These are phyloP conservation scores for Wickerhamomyces bovis DNA, from an alignment of 805 yeast species.

Conservation along the genomic window DNA sequence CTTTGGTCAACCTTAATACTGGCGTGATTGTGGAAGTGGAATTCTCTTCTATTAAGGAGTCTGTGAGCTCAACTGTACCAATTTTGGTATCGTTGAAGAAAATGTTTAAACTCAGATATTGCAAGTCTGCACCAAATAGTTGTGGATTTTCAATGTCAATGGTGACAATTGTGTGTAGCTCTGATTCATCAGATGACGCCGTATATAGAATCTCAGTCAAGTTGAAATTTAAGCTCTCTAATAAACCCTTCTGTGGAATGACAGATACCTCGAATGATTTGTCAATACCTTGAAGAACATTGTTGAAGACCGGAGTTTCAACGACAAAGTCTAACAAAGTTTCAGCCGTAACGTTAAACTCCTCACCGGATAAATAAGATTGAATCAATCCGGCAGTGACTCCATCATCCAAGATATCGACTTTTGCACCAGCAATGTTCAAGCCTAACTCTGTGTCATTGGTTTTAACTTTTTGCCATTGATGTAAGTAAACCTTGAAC, in stretches of 20 bases:
- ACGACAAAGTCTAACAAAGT: constrained; percentile 17
- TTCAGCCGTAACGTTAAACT: constrained; percentile 1
- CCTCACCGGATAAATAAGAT: constrained; percentile 6
- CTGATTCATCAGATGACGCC: constrained; percentile 20
- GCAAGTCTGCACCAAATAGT: constrained; percentile 20
- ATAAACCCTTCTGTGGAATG: not conserved
- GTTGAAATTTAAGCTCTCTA: constrained; percentile 3
- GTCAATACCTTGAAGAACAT: constrained; percentile 17
- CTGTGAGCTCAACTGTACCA: constrained; percentile 26
- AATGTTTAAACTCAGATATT: constrained; percentile 24
- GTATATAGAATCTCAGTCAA: constrained; percentile 21
- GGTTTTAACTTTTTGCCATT: constrained; percentile 20
- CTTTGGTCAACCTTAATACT: constrained; percentile 15
- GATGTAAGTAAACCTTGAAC: constrained; percentile 11
- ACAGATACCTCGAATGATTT: constrained; percentile 1
- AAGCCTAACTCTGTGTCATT: not conserved
- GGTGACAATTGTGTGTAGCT: constrained; percentile 26
- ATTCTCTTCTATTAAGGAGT: constrained; percentile 19
- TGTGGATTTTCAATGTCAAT: constrained; percentile 31
- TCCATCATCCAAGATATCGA: constrained; percentile 16
- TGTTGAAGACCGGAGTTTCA: constrained; percentile 19
- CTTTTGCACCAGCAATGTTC: constrained; percentile 13
- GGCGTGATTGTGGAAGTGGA: constrained; percentile 13
- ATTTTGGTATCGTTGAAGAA: constrained; percentile 29
- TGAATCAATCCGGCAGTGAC: constrained; percentile 5